These are phyloP conservation scores for Astrephomene gubernaculifera DNA, from an alignment of 139 green algal species.

Conservation along the genomic window DNA sequence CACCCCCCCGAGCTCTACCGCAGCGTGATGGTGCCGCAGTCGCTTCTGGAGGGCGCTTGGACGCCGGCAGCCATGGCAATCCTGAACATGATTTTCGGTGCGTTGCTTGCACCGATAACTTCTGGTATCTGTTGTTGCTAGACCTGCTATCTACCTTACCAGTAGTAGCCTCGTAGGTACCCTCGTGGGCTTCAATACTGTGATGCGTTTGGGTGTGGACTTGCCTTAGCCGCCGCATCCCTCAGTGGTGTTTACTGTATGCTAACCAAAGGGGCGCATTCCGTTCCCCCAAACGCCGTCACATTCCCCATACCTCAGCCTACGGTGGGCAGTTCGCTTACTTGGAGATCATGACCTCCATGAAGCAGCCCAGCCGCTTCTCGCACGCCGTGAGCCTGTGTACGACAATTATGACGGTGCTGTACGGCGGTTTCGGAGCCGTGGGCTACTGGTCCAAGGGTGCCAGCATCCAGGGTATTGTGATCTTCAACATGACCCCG, in stretches of 20 bases:
- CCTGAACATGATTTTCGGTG: slow-evolving; percentile 46
- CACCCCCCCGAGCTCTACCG: background rate
- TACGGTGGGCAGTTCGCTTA: slow-evolving; percentile 65
- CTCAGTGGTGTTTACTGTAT: no score
- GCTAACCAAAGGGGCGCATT: no score
- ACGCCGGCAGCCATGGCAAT: slow-evolving; percentile 28
- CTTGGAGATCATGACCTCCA: slow-evolving; percentile 55
- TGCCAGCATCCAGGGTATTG: slow-evolving; percentile 44
- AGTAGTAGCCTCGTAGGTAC: no score
- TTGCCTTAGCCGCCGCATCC: no score
- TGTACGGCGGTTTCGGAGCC: slow-evolving; percentile 60
- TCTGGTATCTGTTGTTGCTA: no score
- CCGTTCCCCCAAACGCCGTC: no score
- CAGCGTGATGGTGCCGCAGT: background rate
- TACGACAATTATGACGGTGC: slow-evolving; percentile 56
- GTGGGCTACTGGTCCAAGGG: slow-evolving; percentile 68
- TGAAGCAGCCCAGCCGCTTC: slow-evolving; percentile 52
- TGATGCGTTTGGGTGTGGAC: no score
- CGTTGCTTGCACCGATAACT: no score
- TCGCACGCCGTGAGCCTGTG: slow-evolving; percentile 47
- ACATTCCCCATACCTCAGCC: no score
- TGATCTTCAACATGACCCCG: slow-evolving; percentile 60
- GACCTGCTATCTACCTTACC: background rate
- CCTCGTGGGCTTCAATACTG: no score
- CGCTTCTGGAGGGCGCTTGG: background rate